Base-by-base conservation (phyloP, 441 rosid genomes). In the Populus hybrid region DNA sequence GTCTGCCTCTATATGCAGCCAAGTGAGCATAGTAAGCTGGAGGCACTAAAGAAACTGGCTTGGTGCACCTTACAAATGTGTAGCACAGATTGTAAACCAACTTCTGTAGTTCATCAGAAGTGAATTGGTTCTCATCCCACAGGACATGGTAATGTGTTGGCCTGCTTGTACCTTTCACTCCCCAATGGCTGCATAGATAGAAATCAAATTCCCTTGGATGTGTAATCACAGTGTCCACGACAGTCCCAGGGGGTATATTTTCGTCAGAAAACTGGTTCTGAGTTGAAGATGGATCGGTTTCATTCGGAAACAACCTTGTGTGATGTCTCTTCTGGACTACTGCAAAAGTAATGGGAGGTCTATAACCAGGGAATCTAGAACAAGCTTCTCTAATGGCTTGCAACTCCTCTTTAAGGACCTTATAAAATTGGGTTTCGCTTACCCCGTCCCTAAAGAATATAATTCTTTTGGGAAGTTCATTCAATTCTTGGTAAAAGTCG, bases 371-470 rank as follows among this genome's bases (percentile, higher is more conserved):
- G 26, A 74, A 68, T 72, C 28, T 84, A 4, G 88, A 86, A 63
- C 77, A 84, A 67, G 89, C 94, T 85, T 84, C 81, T 20, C 86
- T 84, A 42, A 96, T 94, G 0, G 94, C 93, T 74, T 73, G 80
- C 82, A 93, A 66, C 81, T 96, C 97, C 75, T 88, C 77, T 2
- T 88, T 76, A 50, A 94, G 83, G 61, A 94, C 98, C 74, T 93
- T 91, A 50, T 71, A 79, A 64, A 94, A 94, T 35, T 93, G 96
- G 0, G 97, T 94, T 81, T 93, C 98, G 40, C 97, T 88, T 2
- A 94, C 99, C 68, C 98, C 97, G 80, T 92, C 98, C 42, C 98
- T 91, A 73, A 82, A 96, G 83, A 96, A 96, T 53, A 96, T 89
- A 73, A 96, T 91, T 83, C 96, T 87, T 0, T 53, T 6, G 56